These are phyloP conservation scores for Forsythia suspensa DNA, from an alignment of 257 asterid genomes.

Conservation along the genomic window DNA sequence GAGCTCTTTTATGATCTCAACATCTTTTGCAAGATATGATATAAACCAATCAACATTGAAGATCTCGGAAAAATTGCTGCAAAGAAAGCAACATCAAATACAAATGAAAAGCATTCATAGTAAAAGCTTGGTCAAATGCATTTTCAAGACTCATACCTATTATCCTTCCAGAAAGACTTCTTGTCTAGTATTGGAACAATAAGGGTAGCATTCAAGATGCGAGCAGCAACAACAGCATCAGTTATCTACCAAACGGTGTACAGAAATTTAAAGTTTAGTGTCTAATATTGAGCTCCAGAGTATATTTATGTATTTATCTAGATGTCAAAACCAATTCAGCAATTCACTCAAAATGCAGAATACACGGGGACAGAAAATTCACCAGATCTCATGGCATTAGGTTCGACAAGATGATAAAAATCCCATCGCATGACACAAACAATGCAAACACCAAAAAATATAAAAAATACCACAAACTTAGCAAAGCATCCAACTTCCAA, in stretches of 20 bases:
- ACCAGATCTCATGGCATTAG: background rate
- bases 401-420: background rate
- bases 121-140: slow-evolving; percentile 6
- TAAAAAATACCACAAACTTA: background rate
- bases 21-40: slow-evolving; percentile 72
- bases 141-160: slow-evolving; percentile 49
- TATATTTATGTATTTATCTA: background rate
- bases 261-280: slow-evolving; percentile 15
- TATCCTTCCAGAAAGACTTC: slow-evolving; percentile 97
- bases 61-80: slow-evolving; percentile 94
- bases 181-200: slow-evolving; percentile 86
- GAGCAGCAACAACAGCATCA: slow-evolving; percentile 99
- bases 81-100: slow-evolving; percentile 34
- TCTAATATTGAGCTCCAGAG: slow-evolving; percentile 13
- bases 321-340: slow-evolving; percentile 8
- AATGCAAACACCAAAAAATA: background rate
- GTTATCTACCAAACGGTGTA: slow-evolving; percentile 61
- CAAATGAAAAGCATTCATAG: slow-evolving; percentile 14
- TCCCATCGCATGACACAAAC: background rate
- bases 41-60: slow-evolving; percentile 84
- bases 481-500: background rate
- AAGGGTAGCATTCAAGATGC: slow-evolving; percentile 92
- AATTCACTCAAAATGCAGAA: background rate
- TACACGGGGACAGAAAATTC: background rate
- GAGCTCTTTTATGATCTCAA: slow-evolving; percentile 72